Evolutionary conservation across 1,284 basidiomycete species (phyloP), one percentile per base, ranked within the genome.

Genomic region (Schizophyllum commune): DNA sequence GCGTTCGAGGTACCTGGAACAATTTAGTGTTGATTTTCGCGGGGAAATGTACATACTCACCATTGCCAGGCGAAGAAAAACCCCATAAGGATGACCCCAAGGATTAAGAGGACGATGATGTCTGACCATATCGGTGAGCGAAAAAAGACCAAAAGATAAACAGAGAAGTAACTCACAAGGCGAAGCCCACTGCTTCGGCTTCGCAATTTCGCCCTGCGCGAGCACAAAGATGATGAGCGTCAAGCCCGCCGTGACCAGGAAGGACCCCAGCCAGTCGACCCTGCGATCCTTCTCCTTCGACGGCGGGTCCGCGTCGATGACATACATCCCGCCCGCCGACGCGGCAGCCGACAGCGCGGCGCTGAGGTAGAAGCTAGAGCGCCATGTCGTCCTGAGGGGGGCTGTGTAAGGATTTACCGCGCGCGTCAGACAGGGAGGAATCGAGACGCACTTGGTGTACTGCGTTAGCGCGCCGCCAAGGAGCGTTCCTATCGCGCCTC

Each of bases 1-100:
- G 19, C 19, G 53, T 21, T 85, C 84, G 22, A 93, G 79, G 68
- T 84, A 80, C 21, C 39, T 47, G 8, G 13, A 2, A 3, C 39
- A 8, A 3, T 13, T 47, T 11, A 47, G 39, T 4, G 39, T 13
- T 11, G 39, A 9, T 13, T 17, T 47, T 47, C 39, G 39, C 17
- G 17, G 8, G 17, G 2, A 47, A 11, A 13, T 2, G 9, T 4
- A 13, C 39, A 9, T 47, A 9, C 39, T 13, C 17, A 47, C 39
- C 76, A 70, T 69, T 94, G 85, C 89, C 89, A 94, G 32, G 77
- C 68, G 62, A 90, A 66, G 73, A 94, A 94, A 1, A 75, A 66
- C 1, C 70, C 74, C 13, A 91, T 67, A 17, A 91, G 68, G 11
- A 87, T 1, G 4, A 90, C 72, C 17, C 89, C 85, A 32, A 88